A percentile compares a stretch with the other conserved stretches of the same genome.
Conservation (phyloP, 345 rosid genomes). For the Syzygium grande region DNA sequence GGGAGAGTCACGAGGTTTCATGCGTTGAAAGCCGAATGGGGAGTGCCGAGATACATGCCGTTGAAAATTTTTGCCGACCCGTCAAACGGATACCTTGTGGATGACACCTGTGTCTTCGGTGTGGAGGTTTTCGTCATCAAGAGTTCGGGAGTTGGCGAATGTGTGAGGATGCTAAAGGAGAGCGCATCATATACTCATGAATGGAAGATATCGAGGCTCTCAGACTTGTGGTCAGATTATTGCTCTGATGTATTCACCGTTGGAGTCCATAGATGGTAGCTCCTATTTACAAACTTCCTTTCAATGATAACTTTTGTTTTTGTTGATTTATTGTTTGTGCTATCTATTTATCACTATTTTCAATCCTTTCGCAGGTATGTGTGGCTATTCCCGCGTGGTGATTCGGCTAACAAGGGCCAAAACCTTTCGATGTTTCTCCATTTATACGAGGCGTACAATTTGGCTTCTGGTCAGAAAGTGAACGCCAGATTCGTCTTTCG, state of each 20-base stretch:
- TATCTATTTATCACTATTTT: no score
- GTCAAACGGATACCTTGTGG: background rate
- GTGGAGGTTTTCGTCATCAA: background rate
- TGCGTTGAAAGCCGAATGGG: background rate
- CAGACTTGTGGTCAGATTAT: accelerated
- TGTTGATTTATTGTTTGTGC: no score
- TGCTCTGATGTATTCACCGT: background rate
- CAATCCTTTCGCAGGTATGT: background rate
- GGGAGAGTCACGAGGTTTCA: background rate
- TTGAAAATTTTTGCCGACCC: background rate
- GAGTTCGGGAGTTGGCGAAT: background rate
- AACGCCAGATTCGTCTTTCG: background rate
- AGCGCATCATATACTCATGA: background rate
- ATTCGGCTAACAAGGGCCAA: background rate
- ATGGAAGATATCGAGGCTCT: background rate
- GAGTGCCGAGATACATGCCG: background rate
- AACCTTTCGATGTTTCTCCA: background rate
- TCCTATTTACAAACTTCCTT: background rate
- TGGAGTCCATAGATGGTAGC: background rate
- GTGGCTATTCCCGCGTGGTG: background rate
- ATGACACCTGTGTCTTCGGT: background rate
- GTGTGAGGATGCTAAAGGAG: background rate
- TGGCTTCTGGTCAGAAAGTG: background rate
- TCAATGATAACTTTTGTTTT: background rate
- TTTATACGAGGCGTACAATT: background rate